Evolutionary conservation across 352 stramenopile genomes (phyloP).

Genomic region (Phytophthora ramorum): DNA sequence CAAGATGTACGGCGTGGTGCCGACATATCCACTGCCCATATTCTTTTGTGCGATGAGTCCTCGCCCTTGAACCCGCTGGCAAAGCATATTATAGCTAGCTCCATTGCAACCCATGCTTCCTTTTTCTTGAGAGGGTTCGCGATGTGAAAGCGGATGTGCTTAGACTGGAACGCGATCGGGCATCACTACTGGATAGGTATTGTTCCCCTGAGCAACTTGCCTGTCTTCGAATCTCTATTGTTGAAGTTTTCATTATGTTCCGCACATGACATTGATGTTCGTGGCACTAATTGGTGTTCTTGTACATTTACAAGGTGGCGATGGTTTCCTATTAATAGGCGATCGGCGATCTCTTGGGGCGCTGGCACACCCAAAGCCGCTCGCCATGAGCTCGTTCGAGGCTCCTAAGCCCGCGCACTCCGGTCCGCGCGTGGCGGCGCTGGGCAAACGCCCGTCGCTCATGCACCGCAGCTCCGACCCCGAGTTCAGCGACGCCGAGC

Average conservation of each 20-base stretch:
- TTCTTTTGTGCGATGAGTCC: no score
- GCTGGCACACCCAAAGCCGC: conserved; percentile 2
- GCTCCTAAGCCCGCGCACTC: conserved; percentile 11
- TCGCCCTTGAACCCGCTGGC: no score
- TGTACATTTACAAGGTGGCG: no score
- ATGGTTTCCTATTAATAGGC: background rate
- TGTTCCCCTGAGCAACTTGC: no score
- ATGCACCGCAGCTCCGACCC: conserved; percentile 71
- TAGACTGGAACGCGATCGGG: background rate
- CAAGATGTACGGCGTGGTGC: background rate
- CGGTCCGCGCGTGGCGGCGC: conserved; percentile 22
- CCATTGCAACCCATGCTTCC: conserved; percentile 1
- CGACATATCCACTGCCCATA: no score
- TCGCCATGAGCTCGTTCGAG: conserved; percentile 51
- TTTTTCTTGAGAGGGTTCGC: conserved; percentile 15
- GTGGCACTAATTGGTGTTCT: no score
- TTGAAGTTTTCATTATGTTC: no score
- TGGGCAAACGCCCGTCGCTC: conserved; percentile 41
- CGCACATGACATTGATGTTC: no score
- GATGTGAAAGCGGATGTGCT: conserved; percentile 22
- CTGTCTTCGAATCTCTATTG: no score
- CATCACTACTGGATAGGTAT: no score
- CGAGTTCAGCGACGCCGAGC: conserved; percentile 60
- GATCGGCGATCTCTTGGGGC: background rate
- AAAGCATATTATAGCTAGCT: background rate